Evolutionary conservation across 805 yeast genomes (phyloP), one percentile per base, ranked within the genome.

Genomic region (Candida silvicultrix): DNA sequence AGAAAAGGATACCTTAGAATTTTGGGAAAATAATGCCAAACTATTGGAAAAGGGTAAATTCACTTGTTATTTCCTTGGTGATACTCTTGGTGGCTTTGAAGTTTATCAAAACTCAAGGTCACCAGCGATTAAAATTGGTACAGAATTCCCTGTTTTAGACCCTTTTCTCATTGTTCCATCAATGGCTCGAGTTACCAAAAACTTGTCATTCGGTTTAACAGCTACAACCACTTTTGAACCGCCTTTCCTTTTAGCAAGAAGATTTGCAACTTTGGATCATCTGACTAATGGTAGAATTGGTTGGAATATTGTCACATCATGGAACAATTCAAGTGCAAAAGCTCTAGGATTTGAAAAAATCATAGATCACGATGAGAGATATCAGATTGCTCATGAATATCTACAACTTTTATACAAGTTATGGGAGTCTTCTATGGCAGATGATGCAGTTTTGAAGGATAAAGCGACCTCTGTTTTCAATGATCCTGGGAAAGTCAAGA

Each of bases 261-360:
- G 74, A 36, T 53, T 70, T 36, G 65, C 73, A 4, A 70, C 75
- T 0, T 55, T 71, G 41, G 75, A 71, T 48, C 71, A 69, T 45
- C 61, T 71, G 43, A 66, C 74, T 5, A 57, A 63, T 14, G 76
- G 76, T 7, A 61, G 76, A 50, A 54, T 71, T 46, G 76, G 75
- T 20, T 71, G 76, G 76, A 71, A 71, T 49, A 65, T 71, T 19
- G 76, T 71, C 36, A 66, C 74, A 12, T 67, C 73, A 4, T 69
- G 70, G 48, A 57, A 69, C 45, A 71, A 71, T 44, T 61, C 71
- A 47, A 73, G 74, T 8, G 69, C 75, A 3, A 57, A 66, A 48
- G 69, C 70, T 45, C 55, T 67, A 16, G 57, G 67, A 20, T 67
- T 66, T 42, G 66, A 65, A 3, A 63, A 60, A 35, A 45, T 55